A percentile compares a stretch with the other conserved stretches of the same genome.
Conservation (phyloP, 2,329 filamentous ascomycete species). For the Blumeria graminis region DNA sequence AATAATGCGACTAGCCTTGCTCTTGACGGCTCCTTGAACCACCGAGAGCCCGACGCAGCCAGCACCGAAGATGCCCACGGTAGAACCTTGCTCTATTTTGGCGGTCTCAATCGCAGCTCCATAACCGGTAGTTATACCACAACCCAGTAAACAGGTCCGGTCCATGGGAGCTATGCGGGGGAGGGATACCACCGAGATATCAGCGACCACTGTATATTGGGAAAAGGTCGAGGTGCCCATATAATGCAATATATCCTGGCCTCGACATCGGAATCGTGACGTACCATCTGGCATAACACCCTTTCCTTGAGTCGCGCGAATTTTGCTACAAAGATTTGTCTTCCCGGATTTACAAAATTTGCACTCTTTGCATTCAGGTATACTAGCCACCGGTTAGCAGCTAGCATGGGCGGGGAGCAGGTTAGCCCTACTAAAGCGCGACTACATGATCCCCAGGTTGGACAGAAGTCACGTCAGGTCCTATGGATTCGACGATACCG, state of each 20-base stretch:
- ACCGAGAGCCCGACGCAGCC: slow-evolving; percentile 91
- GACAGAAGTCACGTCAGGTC: slow-evolving; percentile 83
- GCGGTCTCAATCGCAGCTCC: slow-evolving; percentile 87
- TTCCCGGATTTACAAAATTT: slow-evolving; percentile 99
- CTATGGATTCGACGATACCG: slow-evolving; percentile 77
- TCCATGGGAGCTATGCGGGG: slow-evolving; percentile 83
- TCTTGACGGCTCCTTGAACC: slow-evolving; percentile 64
- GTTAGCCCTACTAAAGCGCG: slow-evolving; percentile 49
- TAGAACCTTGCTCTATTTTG: slow-evolving; percentile 71
- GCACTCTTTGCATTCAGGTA: slow-evolving; percentile 89
- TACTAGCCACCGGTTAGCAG: slow-evolving; percentile 27
- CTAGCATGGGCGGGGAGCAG: not conserved
- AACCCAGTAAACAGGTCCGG: slow-evolving; percentile 83
- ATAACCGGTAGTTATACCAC: slow-evolving; percentile 96
- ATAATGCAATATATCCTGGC: slow-evolving; percentile 89
- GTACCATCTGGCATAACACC: slow-evolving; percentile 97
- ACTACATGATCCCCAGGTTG: slow-evolving; percentile 84
- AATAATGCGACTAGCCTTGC: slow-evolving; percentile 24
- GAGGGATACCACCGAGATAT: slow-evolving; percentile 92
- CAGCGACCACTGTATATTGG: slow-evolving; percentile 94
- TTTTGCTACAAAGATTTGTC: slow-evolving; percentile 98
- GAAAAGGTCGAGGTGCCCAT: slow-evolving; percentile 99
- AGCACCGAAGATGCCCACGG: slow-evolving; percentile 78
- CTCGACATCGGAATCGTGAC: slow-evolving; percentile 80
- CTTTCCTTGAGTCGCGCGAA: slow-evolving; percentile 83